Conservation (phyloP, 345 rosid species). For the Rubroshorea leprosula region DNA sequence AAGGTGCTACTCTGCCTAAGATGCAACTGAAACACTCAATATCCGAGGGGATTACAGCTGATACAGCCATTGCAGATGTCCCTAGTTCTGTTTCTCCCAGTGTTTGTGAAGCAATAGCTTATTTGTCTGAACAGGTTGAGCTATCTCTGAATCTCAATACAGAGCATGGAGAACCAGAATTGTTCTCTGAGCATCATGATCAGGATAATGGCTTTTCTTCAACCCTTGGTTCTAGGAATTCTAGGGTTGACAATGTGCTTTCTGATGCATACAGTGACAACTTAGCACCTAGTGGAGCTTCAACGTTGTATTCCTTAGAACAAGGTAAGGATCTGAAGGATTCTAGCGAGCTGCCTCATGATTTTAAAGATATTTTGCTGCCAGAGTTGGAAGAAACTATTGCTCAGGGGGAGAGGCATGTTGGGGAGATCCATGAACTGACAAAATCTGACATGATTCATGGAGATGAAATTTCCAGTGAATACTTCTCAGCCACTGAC, state of each 20-base stretch:
- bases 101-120: slow-evolving; percentile 22
- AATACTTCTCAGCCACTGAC: slow-evolving; percentile 71
- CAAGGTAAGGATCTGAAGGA: slow-evolving; percentile 27
- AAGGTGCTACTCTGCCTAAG: slow-evolving; percentile 94
- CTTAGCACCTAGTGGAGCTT: slow-evolving; percentile 21
- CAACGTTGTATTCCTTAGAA: slow-evolving; percentile 23
- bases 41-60: slow-evolving; percentile 40
- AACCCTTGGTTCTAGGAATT: slow-evolving; percentile 20
- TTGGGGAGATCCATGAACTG: slow-evolving; percentile 29
- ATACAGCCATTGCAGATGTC: slow-evolving; percentile 30
- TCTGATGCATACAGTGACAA: slow-evolving; percentile 31
- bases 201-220: slow-evolving; percentile 25
- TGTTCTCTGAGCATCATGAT: slow-evolving; percentile 34
- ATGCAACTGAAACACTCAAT: slow-evolving; percentile 34
- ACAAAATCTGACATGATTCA: slow-evolving; percentile 37
- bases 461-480: slow-evolving; percentile 53
- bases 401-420: slow-evolving; percentile 33
- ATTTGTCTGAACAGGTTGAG: slow-evolving; percentile 32
- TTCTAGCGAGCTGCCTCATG: slow-evolving; percentile 14
- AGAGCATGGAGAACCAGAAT: slow-evolving; percentile 36
- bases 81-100: slow-evolving; percentile 25
- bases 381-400: slow-evolving; percentile 31
- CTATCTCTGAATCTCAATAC: slow-evolving; percentile 16
- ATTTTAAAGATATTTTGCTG: slow-evolving; percentile 22
- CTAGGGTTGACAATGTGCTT: slow-evolving; percentile 26